A percentile compares a stretch with the other conserved stretches of the same genome.
These are phyloP conservation scores for Cladophialophora chaetospira DNA, from an alignment of 2,329 filamentous ascomycete genomes.

Conservation along the genomic window DNA sequence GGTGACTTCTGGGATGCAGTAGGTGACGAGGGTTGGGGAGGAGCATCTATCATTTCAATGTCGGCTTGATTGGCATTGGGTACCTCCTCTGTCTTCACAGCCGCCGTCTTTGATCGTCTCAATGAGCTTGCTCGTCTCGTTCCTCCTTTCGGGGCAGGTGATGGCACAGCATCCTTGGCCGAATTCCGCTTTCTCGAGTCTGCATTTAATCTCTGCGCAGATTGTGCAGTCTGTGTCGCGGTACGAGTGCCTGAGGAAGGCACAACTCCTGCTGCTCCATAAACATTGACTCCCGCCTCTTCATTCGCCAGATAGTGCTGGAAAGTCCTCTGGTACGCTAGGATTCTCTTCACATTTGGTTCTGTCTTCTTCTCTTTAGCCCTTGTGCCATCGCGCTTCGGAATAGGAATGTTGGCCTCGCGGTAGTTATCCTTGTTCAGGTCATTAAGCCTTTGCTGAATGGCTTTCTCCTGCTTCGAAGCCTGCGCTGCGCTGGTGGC, in stretches of 20 bases:
- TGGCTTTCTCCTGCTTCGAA: slow-evolving; percentile 79
- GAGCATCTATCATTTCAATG: slow-evolving; percentile 22
- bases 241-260: slow-evolving; percentile 18
- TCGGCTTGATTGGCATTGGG: slow-evolving; percentile 6
- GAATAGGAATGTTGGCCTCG: slow-evolving; percentile 61
- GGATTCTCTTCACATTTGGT: slow-evolving; percentile 50
- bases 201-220: slow-evolving; percentile 13
- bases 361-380: slow-evolving; percentile 47
- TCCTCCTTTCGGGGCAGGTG: slow-evolving; percentile 18
- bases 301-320: slow-evolving; percentile 55
- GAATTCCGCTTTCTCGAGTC: slow-evolving; percentile 35
- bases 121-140: slow-evolving; percentile 14
- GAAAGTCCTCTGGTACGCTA: slow-evolving; percentile 53
- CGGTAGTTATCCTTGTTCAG: slow-evolving; percentile 78
- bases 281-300: slow-evolving; percentile 44
- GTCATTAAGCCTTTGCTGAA: slow-evolving; percentile 77
- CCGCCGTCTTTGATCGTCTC: slow-evolving; percentile 10
- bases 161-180: slow-evolving; percentile 29
- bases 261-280: slow-evolving; percentile 20
- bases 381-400: slow-evolving; percentile 54
- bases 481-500: slow-evolving; percentile 33
- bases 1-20: slow-evolving; percentile 24
- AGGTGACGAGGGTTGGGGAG: slow-evolving; percentile 23
- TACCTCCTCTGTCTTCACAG: slow-evolving; percentile 12
- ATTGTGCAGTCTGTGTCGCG: slow-evolving; percentile 15